Percentiles rank a stretch among this genome's conserved stretches.
Conservation (phyloP, 371 early-diverging fungal genomes). For the Capillidium rhysosporum region DNA sequence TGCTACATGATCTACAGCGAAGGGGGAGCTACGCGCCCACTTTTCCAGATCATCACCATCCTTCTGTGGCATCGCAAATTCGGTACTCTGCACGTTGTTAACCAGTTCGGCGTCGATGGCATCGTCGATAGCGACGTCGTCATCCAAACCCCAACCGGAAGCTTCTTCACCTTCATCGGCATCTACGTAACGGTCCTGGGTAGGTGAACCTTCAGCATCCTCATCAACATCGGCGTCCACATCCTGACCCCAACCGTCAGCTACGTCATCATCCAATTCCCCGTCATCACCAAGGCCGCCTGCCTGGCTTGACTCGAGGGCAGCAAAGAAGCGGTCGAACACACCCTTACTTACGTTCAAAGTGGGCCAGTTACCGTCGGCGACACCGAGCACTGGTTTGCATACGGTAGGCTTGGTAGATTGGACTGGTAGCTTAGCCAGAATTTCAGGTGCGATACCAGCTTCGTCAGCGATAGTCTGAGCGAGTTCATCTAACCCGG, state of each 20-base stretch:
- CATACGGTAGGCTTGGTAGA: slow-evolving; percentile 30
- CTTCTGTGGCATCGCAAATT: slow-evolving; percentile 43
- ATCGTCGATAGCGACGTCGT: slow-evolving; percentile 35
- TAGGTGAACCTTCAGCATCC: not conserved
- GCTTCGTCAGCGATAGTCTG: slow-evolving; percentile 50
- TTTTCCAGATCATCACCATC: slow-evolving; percentile 43
- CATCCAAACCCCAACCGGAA: slow-evolving; percentile 29
- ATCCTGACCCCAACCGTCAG: not conserved
- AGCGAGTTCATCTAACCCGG: slow-evolving; percentile 69
- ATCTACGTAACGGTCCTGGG: slow-evolving; percentile 11
- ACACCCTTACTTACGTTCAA: not conserved
- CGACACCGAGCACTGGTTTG: not conserved
- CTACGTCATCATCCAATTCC: not conserved
- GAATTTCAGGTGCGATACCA: slow-evolving; percentile 36
- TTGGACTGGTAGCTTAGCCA: slow-evolving; percentile 24
- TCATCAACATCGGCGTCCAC: not conserved
- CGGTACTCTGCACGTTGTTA: slow-evolving; percentile 34
- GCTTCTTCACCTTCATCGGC: slow-evolving; percentile 23
- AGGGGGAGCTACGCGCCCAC: slow-evolving; percentile 64
- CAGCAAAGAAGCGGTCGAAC: not conserved
- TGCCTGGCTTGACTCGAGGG: not conserved
- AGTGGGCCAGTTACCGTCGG: not conserved
- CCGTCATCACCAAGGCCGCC: not conserved
- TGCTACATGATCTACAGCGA: slow-evolving; percentile 78
- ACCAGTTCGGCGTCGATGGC: slow-evolving; percentile 35